Percentiles rank a stretch among this genome's conserved stretches.
phyloP scores from a whole-genome alignment of 2,329 filamentous ascomycete species.

The Colletotrichum sp. region DNA sequence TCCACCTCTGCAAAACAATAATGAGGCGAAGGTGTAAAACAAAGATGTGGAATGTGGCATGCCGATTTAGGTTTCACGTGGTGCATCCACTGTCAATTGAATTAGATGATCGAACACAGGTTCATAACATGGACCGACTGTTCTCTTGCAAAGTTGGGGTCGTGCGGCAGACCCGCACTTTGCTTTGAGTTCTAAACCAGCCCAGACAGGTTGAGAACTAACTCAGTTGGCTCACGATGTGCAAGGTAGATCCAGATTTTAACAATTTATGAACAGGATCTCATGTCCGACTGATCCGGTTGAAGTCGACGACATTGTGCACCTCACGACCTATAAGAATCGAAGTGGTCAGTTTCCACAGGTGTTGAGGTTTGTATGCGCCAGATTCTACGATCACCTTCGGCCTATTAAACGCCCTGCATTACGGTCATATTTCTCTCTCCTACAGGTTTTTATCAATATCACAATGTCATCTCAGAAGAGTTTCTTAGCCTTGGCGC shows the following conservation, averaged over 20 bases:
- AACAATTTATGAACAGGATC: not conserved
- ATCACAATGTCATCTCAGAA: not conserved
- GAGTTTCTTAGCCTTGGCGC: not conserved
- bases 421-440: not conserved
- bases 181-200: not conserved
- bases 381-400: not conserved
- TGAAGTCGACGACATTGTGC: not conserved
- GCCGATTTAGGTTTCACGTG: not conserved
- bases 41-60: not conserved
- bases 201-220: not conserved
- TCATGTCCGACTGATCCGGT: not conserved
- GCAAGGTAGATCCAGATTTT: not conserved
- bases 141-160: not conserved
- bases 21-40: not conserved
- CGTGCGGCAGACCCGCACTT: not conserved
- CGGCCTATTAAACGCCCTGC: not conserved
- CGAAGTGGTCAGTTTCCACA: not conserved
- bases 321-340: not conserved
- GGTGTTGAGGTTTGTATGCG: not conserved
- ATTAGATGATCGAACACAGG: not conserved
- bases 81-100: not conserved
- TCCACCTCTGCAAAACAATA: not conserved
- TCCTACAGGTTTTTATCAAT: fast-evolving
- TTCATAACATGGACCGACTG: not conserved
- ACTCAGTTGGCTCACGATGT: not conserved